Evolutionary conservation across 2,329 filamentous ascomycete genomes (phyloP).

Genomic region (Byssothecium circinans): DNA sequence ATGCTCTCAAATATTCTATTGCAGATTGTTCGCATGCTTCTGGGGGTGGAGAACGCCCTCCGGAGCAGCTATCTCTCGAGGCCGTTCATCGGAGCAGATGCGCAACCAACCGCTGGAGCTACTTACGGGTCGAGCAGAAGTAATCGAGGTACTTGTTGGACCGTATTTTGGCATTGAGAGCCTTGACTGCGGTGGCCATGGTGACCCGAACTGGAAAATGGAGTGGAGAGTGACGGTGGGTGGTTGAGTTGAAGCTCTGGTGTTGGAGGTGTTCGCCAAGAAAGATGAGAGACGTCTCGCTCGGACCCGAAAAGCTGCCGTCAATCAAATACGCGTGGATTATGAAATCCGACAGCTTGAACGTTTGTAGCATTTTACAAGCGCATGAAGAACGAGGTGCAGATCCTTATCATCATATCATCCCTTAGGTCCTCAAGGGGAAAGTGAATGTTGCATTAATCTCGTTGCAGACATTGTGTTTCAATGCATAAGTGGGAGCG

Average conservation of each 20-base stretch:
- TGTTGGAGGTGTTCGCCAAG: constrained; percentile 8
- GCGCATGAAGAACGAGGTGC: too few relatives aligned
- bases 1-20: neutral
- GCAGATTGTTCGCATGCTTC: neutral
- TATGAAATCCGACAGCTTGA: neutral
- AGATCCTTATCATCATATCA: too few relatives aligned
- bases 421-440: too few relatives aligned
- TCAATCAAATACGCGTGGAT: neutral
- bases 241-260: neutral
- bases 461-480: too few relatives aligned
- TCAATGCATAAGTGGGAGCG: too few relatives aligned
- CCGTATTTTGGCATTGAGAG: constrained; percentile 56
- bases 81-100: constrained; percentile 5
- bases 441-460: too few relatives aligned
- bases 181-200: constrained; percentile 58
- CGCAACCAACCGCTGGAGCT: neutral
- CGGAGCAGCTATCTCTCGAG: neutral
- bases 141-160: constrained; percentile 54
- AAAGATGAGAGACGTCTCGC: neutral
- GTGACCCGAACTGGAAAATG: constrained; percentile 15
- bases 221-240: neutral
- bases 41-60: neutral
- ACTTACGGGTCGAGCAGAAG: constrained; percentile 58
- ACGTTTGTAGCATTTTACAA: too few relatives aligned
- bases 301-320: neutral